Conservation (phyloP, 2,329 filamentous ascomycete species). For the Neofusicoccum cordaticola region DNA sequence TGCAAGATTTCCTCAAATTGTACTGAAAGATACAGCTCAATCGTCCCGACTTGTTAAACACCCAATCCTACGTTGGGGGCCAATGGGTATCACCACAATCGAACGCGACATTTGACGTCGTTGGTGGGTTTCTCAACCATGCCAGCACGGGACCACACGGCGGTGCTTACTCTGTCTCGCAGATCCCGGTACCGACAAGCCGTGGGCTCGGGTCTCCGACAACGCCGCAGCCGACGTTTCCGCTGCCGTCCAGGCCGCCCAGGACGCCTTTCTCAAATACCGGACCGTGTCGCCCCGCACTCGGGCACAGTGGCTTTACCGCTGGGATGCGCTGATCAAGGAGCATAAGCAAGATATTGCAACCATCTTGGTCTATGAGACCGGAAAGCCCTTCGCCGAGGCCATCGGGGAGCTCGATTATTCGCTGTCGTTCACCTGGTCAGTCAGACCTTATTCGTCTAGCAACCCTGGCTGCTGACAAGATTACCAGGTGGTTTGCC, state of each 20-base stretch:
- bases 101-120: conserved; percentile 56
- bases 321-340: conserved; percentile 64
- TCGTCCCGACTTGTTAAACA: conserved; percentile 53
- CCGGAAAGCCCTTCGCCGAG: conserved; percentile 52
- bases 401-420: conserved; percentile 55
- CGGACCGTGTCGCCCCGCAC: conserved; percentile 58
- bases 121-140: conserved; percentile 38
- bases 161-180: not conserved
- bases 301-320: conserved; percentile 60
- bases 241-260: conserved; percentile 56
- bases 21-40: conserved; percentile 44
- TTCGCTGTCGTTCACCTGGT: conserved; percentile 52
- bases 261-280: conserved; percentile 60
- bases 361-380: conserved; percentile 60
- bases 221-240: conserved; percentile 61
- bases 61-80: conserved; percentile 53
- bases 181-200: conserved; percentile 53
- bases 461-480: not conserved
- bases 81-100: conserved; percentile 56
- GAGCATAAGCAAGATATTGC: conserved; percentile 62
- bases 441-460: not conserved
- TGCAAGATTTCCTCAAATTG: not conserved
- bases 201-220: conserved; percentile 47
- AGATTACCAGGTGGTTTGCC: conserved; percentile 44
- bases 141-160: not conserved